These are phyloP conservation scores for Arachnomyces sp. DNA, from an alignment of 2,329 filamentous ascomycete species.

Conservation along the genomic window DNA sequence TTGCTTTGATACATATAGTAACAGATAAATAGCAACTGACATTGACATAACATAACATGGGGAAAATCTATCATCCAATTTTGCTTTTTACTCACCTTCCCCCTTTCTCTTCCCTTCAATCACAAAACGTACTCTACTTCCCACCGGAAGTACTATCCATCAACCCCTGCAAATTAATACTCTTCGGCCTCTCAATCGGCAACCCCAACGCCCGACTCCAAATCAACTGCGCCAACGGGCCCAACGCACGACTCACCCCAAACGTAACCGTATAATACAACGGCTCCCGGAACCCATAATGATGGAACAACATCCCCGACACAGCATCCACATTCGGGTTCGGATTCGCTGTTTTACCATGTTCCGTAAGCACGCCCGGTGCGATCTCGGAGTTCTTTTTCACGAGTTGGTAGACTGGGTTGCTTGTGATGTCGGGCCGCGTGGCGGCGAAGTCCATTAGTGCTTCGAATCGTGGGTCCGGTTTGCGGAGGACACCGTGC, in stretches of 20 bases:
- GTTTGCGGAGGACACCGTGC: slow-evolving; percentile 91
- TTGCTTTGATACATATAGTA: too few species aligned
- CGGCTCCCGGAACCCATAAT: slow-evolving; percentile 96
- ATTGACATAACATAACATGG: too few species aligned
- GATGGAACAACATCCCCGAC: slow-evolving; percentile 91
- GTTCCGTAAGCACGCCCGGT: slow-evolving; percentile 80
- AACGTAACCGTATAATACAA: slow-evolving; percentile 80
- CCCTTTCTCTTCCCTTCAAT: neutral
- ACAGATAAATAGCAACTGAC: too few species aligned
- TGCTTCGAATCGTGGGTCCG: slow-evolving; percentile 91
- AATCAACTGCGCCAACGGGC: slow-evolving; percentile 85
- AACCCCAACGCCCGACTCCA: slow-evolving; percentile 92
- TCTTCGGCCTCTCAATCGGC: slow-evolving; percentile 97
- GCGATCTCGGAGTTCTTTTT: slow-evolving; percentile 89
- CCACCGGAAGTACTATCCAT: slow-evolving; percentile 57
- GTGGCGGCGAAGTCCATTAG: slow-evolving; percentile 90
- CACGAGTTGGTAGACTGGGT: slow-evolving; percentile 90
- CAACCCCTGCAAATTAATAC: slow-evolving; percentile 83
- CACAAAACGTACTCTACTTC: slow-evolving; percentile 2
- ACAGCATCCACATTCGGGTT: slow-evolving; percentile 94
- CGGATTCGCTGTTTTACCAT: slow-evolving; percentile 97
- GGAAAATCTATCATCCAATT: too few species aligned
- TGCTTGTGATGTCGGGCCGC: slow-evolving; percentile 72
- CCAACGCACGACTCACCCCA: slow-evolving; percentile 61
- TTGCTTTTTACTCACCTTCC: too few species aligned